Base-by-base conservation (phyloP, 2,329 filamentous ascomycete genomes). In the Ophiostoma angusticollis region DNA sequence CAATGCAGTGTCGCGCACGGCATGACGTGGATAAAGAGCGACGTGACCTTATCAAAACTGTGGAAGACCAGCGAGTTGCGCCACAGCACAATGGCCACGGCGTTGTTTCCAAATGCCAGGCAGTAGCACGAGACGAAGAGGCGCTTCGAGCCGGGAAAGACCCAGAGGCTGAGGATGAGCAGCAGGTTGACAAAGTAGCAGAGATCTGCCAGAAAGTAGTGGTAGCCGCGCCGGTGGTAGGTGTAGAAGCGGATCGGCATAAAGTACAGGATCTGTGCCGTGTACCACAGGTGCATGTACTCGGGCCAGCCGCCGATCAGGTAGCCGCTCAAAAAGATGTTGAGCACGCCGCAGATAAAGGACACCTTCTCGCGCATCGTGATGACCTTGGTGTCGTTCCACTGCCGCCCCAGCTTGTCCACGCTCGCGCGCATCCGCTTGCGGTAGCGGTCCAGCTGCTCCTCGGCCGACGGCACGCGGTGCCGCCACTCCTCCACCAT, bases 11-110 rank as follows among this genome's bases (percentile, higher is more conserved):
- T 84, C 6, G 83, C 89, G 48, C 87, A 94, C 1, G 91, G 91
- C 89, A 98, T 98, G 53, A 98, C 93, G 59, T 98, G 91, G 50
- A 98, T 95, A 63, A 98, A 98, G n/a, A 98, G 70, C 56, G 84
- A 91, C 11, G 87, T 93, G 45, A 96, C 86, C 61, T 98, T 98
- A 68, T 98, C 91, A 61, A 98, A 78, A 55, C 85, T 93, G 66
- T 98, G 91, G 59, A 98, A 98, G 33, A 98, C 91, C 54, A 98
- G 74, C 23, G 87, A 95, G 58, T 98, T 98, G 47, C 91, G 78
- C 91, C 91, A 98, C 87, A 98, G 91, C 55, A 91, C 86, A 57
- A 98, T 96, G 11, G 91, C 91, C 33, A 95, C 78, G 16, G 91
- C 91, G 55, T 98, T 98, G 61, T 98, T 98, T 46, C 91, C 91